Base-by-base conservation (phyloP, 148 eudicot species). In the Suaeda aralocaspica region DNA sequence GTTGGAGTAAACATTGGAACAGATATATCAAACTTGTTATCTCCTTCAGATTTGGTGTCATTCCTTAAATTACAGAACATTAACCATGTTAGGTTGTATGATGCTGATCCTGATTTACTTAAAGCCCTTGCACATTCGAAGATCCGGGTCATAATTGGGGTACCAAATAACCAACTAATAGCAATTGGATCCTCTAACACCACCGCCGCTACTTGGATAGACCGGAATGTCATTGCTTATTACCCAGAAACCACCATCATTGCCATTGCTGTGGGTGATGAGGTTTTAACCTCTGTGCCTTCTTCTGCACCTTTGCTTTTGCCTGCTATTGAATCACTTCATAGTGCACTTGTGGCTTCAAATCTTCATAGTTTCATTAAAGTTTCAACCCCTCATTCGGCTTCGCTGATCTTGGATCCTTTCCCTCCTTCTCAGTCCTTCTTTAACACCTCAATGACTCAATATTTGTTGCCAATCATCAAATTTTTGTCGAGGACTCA, bases 361-460 rank as follows among this genome's bases (percentile, higher is more conserved):
- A 85, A 90, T 78, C 79, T 93, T 68, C 85, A 87, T 42, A 73
- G 67, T 36, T 51, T 68, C 16, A 81, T 93, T 59, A 87, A 91
- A 64, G 81, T 93, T 51, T 93, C 98, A 26, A 85, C 97, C 59
- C 98, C 98, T 6, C 84, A 84, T 53, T 84, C 98, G 0, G 90
- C 96, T 28, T 85, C 94, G 1, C 52, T 93, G 0, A 81, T 90
- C 59, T 77, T 89, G 12, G 96, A 93, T 77, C 89, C 96, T 12
- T 93, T 93, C 39, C 98, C 98, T 15, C 98, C 98, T 45, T 93
- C 98, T 24, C 96, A 91, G 52, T 96, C 98, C 5, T 90, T 82
- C 72, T 93, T 93, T 60, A 93, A 93, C 55, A 88, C 89, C 59
- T 77, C 91, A 44, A 55, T 87, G 68, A 79, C 79, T 29, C 72